These are phyloP conservation scores for Solanum pinnatisectum DNA, from an alignment of 257 asterid genomes.

Conservation along the genomic window DNA sequence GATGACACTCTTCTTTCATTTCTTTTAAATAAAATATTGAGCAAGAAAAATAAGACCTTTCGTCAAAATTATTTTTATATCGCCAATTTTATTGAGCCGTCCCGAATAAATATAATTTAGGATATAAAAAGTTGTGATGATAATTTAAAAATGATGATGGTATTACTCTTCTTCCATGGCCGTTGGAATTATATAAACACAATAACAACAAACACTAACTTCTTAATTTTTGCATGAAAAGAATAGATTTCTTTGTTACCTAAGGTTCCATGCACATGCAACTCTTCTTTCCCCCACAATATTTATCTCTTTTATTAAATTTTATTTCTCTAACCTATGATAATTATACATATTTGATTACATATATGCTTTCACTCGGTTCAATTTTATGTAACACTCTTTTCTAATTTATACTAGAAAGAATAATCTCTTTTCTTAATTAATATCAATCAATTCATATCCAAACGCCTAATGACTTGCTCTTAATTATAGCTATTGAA, in stretches of 20 bases:
- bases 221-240: slow-evolving; percentile 47
- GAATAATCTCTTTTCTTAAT: not conserved
- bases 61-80: not conserved
- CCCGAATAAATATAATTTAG: not conserved
- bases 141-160: slow-evolving; percentile 8
- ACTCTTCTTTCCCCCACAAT: slow-evolving; percentile 2
- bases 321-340: not conserved
- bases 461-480: no score
- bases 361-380: not conserved
- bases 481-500: no score
- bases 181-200: slow-evolving; percentile 20
- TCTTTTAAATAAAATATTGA: not conserved
- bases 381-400: not conserved
- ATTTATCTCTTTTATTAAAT: not conserved
- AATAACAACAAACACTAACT: slow-evolving; percentile 43
- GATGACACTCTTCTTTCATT: not conserved
- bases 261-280: slow-evolving; percentile 51
- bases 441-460: no score
- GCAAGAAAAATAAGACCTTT: no score
- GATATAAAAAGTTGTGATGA: not conserved
- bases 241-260: slow-evolving; percentile 23
- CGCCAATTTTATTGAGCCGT: not conserved
- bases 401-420: not conserved
- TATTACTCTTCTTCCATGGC: slow-evolving; percentile 41
- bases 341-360: not conserved